Conservation (phyloP, 2,329 filamentous ascomycete genomes). For the Colletotrichum sp. region DNA sequence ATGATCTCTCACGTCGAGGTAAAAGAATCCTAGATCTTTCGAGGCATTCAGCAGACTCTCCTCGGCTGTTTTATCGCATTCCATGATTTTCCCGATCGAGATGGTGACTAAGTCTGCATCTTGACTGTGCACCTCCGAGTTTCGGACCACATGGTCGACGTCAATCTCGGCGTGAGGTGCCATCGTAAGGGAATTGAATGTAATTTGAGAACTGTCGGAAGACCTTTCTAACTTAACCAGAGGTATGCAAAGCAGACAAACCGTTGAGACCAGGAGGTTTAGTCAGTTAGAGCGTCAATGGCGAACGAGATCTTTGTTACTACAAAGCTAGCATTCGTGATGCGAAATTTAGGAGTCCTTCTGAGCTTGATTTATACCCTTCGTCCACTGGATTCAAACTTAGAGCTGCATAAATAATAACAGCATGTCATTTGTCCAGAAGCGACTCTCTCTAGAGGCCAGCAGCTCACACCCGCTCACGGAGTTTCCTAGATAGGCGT, state of each 20-base stretch:
- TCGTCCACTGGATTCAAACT: neutral
- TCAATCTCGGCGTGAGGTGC: neutral
- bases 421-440: neutral
- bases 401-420: neutral
- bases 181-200: neutral
- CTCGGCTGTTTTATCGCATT: neutral
- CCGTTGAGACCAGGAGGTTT: no score
- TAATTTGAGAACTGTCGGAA: neutral
- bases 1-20: neutral
- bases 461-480: neutral
- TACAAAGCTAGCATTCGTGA: neutral
- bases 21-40: neutral
- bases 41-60: neutral
- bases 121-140: neutral
- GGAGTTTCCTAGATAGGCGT: neutral
- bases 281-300: no score
- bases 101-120: neutral
- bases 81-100: neutral
- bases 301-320: no score
- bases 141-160: neutral
- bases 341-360: neutral
- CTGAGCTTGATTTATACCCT: neutral
- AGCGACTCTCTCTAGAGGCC: neutral
- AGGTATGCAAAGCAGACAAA: no score
- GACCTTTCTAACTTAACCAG: no score